Conservation (phyloP, 2,329 filamentous ascomycete species). For the Lasiodiplodia gonubiensis region DNA sequence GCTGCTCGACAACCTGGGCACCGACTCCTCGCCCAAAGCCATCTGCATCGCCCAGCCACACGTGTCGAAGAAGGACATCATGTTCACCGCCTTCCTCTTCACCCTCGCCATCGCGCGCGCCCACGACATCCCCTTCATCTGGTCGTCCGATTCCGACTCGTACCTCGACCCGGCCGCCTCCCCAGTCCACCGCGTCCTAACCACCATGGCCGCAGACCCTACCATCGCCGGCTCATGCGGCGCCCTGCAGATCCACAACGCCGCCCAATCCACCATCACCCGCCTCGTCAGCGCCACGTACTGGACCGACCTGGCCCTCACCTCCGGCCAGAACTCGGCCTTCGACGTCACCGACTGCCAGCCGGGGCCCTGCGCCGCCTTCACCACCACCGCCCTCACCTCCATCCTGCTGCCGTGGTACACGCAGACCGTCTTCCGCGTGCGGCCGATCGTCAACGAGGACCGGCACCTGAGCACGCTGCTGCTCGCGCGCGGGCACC, state of each 20-base stretch:
- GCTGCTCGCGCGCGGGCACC: constrained; percentile 43
- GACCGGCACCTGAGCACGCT: constrained; percentile 48
- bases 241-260: constrained; percentile 44
- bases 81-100: constrained; percentile 48
- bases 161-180: constrained; percentile 36
- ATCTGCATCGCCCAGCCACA: constrained; percentile 47
- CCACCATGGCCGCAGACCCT: constrained; percentile 41
- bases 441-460: constrained; percentile 42
- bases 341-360: constrained; percentile 46
- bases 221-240: constrained; percentile 43
- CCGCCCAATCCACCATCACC: constrained; percentile 39
- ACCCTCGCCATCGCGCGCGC: constrained; percentile 42
- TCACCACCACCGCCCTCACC: constrained; percentile 39
- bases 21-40: constrained; percentile 29
- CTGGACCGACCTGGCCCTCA: constrained; percentile 45
- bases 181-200: constrained; percentile 38
- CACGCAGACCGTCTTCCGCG: constrained; percentile 43
- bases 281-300: constrained; percentile 43
- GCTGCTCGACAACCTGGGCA: neutral
- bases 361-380: constrained; percentile 46
- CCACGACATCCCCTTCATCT: constrained; percentile 44
- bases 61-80: constrained; percentile 48
- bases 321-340: constrained; percentile 39
- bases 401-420: constrained; percentile 45
- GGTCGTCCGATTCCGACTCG: constrained; percentile 47